Percentiles rank a stretch among this genome's conserved stretches.
Evolutionary conservation across 2,329 filamentous ascomycete genomes (phyloP).

Genomic region (Cladosporium sp.): DNA sequence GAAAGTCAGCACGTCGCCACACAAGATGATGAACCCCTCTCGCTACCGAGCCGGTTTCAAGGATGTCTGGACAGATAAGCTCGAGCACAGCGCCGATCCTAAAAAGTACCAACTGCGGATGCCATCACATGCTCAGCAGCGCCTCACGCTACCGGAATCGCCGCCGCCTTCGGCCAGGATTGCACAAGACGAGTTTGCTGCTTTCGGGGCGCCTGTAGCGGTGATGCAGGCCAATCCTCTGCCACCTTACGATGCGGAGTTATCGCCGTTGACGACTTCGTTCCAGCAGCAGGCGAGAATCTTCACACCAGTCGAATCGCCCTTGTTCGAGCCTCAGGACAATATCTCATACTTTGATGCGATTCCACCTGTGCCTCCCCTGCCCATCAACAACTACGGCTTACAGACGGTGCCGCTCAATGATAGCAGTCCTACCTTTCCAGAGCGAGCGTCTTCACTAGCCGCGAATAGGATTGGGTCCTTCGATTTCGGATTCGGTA

Average conservation of each 20-base stretch:
- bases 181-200: constrained; percentile 33
- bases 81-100: constrained; percentile 33
- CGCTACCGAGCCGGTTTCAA: constrained; percentile 41
- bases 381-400: constrained; percentile 18
- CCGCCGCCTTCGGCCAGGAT: constrained; percentile 43
- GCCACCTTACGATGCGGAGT: constrained; percentile 23
- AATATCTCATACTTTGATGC: constrained; percentile 9
- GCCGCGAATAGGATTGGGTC: constrained; percentile 23
- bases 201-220: constrained; percentile 24
- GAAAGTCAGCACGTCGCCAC: constrained; percentile 30
- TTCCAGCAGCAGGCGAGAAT: constrained; percentile 28
- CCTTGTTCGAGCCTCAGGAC: constrained; percentile 16
- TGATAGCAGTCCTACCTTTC: constrained; percentile 27
- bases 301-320: constrained; percentile 28
- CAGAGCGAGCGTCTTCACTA: constrained; percentile 22
- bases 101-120: constrained; percentile 49
- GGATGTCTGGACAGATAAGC: constrained; percentile 51
- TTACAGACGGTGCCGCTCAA: constrained; percentile 25
- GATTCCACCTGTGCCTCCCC: constrained; percentile 15
- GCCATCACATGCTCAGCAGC: constrained; percentile 33
- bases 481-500: constrained; percentile 31
- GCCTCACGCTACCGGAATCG: constrained; percentile 35
- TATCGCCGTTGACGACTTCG: constrained; percentile 28
- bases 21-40: constrained; percentile 54
- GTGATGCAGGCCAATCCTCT: constrained; percentile 15